phyloP scores from a whole-genome alignment of 345 rosid species.

The Eucalyptus regnans region DNA sequence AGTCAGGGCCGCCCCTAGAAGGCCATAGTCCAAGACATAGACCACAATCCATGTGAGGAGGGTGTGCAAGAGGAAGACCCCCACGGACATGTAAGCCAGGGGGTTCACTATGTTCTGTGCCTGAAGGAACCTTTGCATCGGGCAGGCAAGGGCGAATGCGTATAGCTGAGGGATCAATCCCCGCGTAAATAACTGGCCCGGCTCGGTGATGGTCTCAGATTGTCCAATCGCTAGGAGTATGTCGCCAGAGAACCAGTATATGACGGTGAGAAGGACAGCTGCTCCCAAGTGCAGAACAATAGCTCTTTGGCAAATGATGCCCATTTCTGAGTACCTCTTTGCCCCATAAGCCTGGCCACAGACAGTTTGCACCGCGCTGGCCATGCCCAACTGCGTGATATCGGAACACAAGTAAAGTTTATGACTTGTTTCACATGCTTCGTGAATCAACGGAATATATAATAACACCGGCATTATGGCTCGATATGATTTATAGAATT shows the following conservation, averaged over 20 bases:
- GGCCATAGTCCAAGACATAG: too few relatives aligned
- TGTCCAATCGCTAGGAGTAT: constrained; percentile 54
- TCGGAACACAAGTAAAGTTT: not conserved
- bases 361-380: constrained; percentile 94
- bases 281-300: constrained; percentile 68
- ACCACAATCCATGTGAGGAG: constrained; percentile 45
- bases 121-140: constrained; percentile 85
- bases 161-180: constrained; percentile 82
- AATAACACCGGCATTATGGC: not conserved
- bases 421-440: not conserved
- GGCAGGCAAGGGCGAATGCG: constrained; percentile 78
- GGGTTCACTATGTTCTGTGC: constrained; percentile 96
- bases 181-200: constrained; percentile 59
- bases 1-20: too few relatives aligned
- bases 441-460: not conserved
- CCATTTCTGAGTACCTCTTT: constrained; percentile 61
- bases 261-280: constrained; percentile 51
- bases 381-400: constrained; percentile 67
- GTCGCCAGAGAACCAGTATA: constrained; percentile 60
- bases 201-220: constrained; percentile 35
- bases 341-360: constrained; percentile 98
- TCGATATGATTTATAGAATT: not conserved
- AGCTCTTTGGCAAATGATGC: constrained; percentile 82
- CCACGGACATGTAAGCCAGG: constrained; percentile 64
- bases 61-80: constrained; percentile 61